Evolutionary conservation across 495 filamentous ascomycete species (phyloP).

Genomic region (Penicillium ochrochloron): DNA sequence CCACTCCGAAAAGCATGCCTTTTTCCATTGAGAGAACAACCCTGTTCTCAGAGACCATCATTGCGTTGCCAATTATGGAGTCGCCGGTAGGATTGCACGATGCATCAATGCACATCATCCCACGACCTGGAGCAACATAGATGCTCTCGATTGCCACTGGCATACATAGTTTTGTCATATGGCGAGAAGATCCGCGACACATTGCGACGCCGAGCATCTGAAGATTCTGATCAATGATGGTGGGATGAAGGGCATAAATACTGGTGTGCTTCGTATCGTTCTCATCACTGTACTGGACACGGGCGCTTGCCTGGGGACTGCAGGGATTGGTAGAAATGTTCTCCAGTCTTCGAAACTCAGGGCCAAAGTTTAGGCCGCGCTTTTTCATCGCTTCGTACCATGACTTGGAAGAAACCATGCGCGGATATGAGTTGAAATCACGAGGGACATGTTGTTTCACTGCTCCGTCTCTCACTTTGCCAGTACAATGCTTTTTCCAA

Average conservation of each 20-base stretch:
- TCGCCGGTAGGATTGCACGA: conserved; percentile 2
- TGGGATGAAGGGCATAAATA: conserved; percentile 11
- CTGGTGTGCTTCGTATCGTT: not conserved
- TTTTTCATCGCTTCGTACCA: conserved; percentile 13
- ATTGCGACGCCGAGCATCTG: conserved; percentile 14
- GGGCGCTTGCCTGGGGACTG: conserved; percentile 2
- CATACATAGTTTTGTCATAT: conserved; percentile 1
- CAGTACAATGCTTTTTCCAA: conserved; percentile 5
- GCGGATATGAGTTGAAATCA: not conserved
- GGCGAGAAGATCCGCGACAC: not conserved
- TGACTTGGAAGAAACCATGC: not conserved
- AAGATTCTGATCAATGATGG: conserved; percentile 13
- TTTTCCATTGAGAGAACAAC: conserved; percentile 6
- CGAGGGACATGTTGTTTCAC: not conserved
- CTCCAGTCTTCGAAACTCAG: conserved; percentile 6
- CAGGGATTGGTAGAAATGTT: conserved; percentile 11
- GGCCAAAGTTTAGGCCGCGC: conserved; percentile 11
- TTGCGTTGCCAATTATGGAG: not conserved
- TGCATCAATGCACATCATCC: not conserved
- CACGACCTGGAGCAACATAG: conserved; percentile 1
- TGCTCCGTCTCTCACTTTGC: not conserved
- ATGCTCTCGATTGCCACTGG: conserved; percentile 10
- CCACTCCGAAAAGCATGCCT: not conserved
- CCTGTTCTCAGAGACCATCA: not conserved
- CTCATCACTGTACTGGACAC: not conserved